phyloP scores from a whole-genome alignment of 2,329 filamentous ascomycete species.

The Colletotrichum australisinense region DNA sequence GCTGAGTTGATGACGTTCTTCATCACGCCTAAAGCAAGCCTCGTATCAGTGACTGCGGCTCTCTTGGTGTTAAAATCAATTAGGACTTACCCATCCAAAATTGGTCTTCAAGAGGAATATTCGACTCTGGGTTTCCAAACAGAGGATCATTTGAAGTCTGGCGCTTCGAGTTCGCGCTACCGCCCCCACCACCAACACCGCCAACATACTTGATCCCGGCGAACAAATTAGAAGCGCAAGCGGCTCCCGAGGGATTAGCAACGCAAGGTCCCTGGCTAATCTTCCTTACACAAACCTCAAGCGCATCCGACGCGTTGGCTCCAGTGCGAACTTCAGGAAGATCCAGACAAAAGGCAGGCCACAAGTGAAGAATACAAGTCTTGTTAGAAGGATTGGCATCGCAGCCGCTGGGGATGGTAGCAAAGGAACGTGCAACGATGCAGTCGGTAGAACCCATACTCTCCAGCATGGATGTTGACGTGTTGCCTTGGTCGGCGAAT shows the following conservation, averaged over 20 bases:
- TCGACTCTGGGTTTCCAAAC: background rate
- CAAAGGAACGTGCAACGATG: background rate
- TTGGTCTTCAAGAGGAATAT: background rate
- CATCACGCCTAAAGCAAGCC: background rate
- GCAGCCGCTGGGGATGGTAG: background rate
- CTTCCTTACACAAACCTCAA: background rate
- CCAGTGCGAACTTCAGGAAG: background rate
- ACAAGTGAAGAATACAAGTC: background rate
- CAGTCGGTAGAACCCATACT: background rate
- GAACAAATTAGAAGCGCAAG: background rate
- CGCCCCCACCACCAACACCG: background rate
- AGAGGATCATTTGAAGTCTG: background rate
- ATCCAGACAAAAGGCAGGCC: conserved; percentile 3
- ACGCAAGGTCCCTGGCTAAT: conserved; percentile 9
- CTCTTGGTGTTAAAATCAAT: background rate
- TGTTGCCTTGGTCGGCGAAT: background rate
- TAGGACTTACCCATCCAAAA: conserved; percentile 6
- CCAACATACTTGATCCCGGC: background rate
- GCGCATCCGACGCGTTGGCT: background rate
- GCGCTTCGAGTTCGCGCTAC: background rate
- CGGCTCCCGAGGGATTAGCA: conserved; percentile 1
- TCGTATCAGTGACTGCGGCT: background rate
- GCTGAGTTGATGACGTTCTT: background rate
- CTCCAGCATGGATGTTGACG: background rate
- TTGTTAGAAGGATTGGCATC: background rate